Evolutionary conservation across 192 early-diverging fungal species (phyloP).

Genomic region (Mortierella hygrophila): DNA sequence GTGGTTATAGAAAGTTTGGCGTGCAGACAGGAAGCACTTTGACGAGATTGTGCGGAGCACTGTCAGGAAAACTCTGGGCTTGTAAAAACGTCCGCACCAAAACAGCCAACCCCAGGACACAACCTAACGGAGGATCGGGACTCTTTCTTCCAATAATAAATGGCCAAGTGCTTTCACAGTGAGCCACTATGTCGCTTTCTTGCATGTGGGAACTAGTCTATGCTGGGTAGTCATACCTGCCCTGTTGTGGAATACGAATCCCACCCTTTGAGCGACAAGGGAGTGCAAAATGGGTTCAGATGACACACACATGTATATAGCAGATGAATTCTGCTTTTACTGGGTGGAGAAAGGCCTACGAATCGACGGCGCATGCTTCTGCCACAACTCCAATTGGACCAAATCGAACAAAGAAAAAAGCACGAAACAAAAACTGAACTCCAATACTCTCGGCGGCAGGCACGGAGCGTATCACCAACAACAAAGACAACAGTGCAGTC

Average conservation of each 20-base stretch:
- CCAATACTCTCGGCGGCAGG: neutral
- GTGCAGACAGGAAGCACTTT: slow-evolving; percentile 86
- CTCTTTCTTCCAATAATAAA: too few species aligned
- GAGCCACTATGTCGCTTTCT: too few species aligned
- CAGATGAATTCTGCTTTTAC: neutral
- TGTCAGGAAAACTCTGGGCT: slow-evolving; percentile 83
- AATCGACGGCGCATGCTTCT: neutral
- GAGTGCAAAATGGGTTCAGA: neutral
- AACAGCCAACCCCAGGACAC: too few species aligned
- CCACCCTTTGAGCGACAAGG: too few species aligned
- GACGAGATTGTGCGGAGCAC: slow-evolving; percentile 83
- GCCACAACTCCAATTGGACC: neutral
- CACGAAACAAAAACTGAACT: neutral
- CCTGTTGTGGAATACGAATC: too few species aligned
- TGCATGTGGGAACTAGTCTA: too few species aligned
- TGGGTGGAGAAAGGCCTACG: neutral
- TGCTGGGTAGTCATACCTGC: too few species aligned
- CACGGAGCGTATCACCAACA: neutral
- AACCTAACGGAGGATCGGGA: too few species aligned
- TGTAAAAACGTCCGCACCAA: slow-evolving; percentile 55
- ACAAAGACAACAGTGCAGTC: neutral
- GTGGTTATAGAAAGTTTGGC: slow-evolving; percentile 86
- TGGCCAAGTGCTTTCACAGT: too few species aligned
- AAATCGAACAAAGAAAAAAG: neutral
- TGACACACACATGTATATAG: neutral